These are phyloP conservation scores for Penicillium arizonense DNA, from an alignment of 495 filamentous ascomycete species.

Conservation along the genomic window DNA sequence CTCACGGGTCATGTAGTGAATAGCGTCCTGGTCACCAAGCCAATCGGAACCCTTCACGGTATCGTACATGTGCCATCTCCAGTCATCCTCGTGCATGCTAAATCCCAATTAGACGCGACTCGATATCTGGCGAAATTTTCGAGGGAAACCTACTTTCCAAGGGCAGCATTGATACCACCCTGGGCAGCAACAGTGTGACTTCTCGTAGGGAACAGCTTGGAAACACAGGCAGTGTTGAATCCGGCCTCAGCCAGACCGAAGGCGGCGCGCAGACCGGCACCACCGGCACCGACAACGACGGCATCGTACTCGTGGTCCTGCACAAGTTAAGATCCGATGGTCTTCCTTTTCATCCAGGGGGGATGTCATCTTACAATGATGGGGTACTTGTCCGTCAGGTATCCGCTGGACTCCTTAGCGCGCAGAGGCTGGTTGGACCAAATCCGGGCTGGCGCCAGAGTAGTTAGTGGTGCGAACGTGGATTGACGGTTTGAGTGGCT, in stretches of 20 bases:
- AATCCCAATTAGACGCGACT: constrained; percentile 16
- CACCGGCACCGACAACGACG: constrained; percentile 91
- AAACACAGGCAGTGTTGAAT: constrained; percentile 98
- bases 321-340: constrained; percentile 27
- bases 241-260: constrained; percentile 97
- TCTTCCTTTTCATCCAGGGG: neutral
- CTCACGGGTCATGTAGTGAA: constrained; percentile 98
- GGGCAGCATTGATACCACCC: constrained; percentile 86
- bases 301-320: constrained; percentile 83
- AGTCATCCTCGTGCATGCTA: constrained; percentile 86
- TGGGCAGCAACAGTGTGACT: constrained; percentile 89
- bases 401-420: constrained; percentile 85
- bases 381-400: constrained; percentile 82
- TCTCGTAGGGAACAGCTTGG: constrained; percentile 95
- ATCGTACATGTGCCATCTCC: constrained; percentile 99
- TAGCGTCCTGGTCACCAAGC: constrained; percentile 98
- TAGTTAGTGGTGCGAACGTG: constrained; percentile 29
- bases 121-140: neutral
- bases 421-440: constrained; percentile 80
- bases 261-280: constrained; percentile 89
- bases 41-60: constrained; percentile 98
- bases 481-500: constrained; percentile 5
- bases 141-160: constrained; percentile 67
- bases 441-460: constrained; percentile 59
- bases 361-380: constrained; percentile 70